phyloP scores from a whole-genome alignment of 2,329 filamentous ascomycete species.

The Chaetomiaceae sp. region DNA sequence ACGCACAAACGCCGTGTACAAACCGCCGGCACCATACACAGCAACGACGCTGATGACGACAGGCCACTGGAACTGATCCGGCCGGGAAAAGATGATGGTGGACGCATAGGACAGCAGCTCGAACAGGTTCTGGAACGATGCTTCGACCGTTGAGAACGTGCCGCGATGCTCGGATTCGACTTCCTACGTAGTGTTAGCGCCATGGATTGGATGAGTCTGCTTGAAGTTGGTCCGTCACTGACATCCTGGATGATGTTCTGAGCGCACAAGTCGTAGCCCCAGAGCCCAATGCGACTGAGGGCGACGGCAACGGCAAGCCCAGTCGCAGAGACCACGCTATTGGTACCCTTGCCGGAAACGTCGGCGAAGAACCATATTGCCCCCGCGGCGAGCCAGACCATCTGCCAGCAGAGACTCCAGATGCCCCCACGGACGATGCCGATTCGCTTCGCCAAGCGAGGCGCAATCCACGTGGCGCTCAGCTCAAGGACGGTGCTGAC shows the following conservation, averaged over 20 bases:
- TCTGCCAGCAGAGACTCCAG: constrained; percentile 67
- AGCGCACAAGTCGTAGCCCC: constrained; percentile 2
- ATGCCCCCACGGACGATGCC: constrained; percentile 61
- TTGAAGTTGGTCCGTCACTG: background rate
- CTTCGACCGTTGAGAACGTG: constrained; percentile 63
- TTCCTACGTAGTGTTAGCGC: constrained; percentile 35
- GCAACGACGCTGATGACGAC: constrained; percentile 53
- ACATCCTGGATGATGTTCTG: constrained; percentile 55
- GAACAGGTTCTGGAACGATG: constrained; percentile 63
- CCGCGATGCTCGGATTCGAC: constrained; percentile 40
- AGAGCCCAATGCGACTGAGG: constrained; percentile 5
- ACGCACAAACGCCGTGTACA: constrained; percentile 55
- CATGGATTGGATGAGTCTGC: background rate
- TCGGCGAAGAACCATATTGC: constrained; percentile 30
- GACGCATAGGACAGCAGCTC: constrained; percentile 62
- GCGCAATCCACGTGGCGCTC: constrained; percentile 55
- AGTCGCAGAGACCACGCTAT: constrained; percentile 37
- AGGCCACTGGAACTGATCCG: constrained; percentile 61
- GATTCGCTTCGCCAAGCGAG: constrained; percentile 49
- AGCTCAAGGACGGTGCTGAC: constrained; percentile 53
- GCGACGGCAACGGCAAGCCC: constrained; percentile 34
- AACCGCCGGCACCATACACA: constrained; percentile 42
- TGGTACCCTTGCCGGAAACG: background rate
- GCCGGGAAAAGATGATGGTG: constrained; percentile 60
- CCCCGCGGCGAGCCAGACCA: constrained; percentile 46